Percentiles rank a stretch among this genome's conserved stretches.
Conservation (phyloP, 495 filamentous ascomycete genomes). For the Pyronema domesticum region DNA sequence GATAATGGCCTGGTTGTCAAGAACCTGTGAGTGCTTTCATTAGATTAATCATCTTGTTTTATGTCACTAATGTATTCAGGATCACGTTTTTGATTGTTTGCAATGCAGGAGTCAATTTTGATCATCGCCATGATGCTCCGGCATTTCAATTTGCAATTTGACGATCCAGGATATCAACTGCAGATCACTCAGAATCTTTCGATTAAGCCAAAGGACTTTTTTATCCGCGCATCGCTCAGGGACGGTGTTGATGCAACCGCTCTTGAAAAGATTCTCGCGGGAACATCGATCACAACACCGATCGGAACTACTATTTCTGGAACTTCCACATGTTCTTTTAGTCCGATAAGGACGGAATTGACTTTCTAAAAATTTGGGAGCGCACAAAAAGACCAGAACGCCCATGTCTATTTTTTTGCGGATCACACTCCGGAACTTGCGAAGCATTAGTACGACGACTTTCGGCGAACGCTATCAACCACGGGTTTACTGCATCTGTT, state of each 20-base stretch:
- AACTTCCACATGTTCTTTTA: too few species aligned
- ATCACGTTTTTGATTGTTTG: conserved; percentile 27
- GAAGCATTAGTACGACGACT: conserved; percentile 48
- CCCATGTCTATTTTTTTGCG: conserved; percentile 51
- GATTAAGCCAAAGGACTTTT: conserved; percentile 57
- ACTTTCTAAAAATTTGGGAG: too few species aligned
- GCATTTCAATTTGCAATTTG: conserved; percentile 41
- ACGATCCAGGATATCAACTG: conserved; percentile 44
- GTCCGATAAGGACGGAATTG: too few species aligned
- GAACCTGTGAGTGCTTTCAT: conserved; percentile 33
- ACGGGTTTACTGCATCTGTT: conserved; percentile 41
- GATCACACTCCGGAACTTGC: conserved; percentile 61
- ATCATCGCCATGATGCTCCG: conserved; percentile 40
- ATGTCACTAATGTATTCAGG: neutral
- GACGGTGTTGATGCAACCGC: conserved; percentile 39
- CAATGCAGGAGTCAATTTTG: conserved; percentile 43
- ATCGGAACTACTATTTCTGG: too few species aligned
- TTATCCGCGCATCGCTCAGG: conserved; percentile 46
- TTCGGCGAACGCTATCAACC: conserved; percentile 37
- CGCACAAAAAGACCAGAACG: conserved; percentile 18
- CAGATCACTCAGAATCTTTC: conserved; percentile 55
- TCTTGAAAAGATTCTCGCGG: conserved; percentile 35
- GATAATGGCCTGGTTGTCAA: conserved; percentile 43
- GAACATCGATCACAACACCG: conserved; percentile 15
- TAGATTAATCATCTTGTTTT: too few species aligned